Conservation (phyloP, 441 rosid species). For the Euphorbia schlechtendalii region DNA sequence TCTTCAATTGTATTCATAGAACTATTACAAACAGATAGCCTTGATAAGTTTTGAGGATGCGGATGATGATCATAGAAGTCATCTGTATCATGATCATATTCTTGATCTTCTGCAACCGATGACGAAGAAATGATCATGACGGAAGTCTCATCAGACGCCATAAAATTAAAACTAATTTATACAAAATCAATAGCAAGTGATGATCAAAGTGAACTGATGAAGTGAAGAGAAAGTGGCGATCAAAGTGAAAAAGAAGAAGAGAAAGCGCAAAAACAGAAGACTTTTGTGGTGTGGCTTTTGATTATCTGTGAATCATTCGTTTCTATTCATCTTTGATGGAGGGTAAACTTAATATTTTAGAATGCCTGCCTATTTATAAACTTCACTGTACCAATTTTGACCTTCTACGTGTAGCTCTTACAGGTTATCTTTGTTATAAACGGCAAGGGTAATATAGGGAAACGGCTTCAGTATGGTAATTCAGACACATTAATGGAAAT, state of each 20-base stretch:
- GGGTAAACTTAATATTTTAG: background rate
- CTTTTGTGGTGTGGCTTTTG: conserved; percentile 19
- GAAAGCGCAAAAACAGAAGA: background rate
- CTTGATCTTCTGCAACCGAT: conserved; percentile 29
- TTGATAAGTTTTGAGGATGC: conserved; percentile 38
- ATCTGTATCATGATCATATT: conserved; percentile 24
- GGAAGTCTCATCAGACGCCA: conserved; percentile 50
- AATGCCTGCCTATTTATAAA: conserved; percentile 2
- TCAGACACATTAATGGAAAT: too few species aligned
- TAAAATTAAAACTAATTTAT: too few species aligned
- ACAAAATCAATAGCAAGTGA: too few species aligned
- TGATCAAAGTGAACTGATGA: background rate
- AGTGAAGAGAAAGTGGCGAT: background rate
- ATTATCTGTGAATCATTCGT: conserved; percentile 27
- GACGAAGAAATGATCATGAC: conserved; percentile 26
- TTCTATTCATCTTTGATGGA: conserved; percentile 15
- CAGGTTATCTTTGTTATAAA: too few species aligned
- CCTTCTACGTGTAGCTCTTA: background rate
- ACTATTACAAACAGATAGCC: conserved; percentile 64
- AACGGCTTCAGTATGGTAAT: too few species aligned
- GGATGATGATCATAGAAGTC: conserved; percentile 28
- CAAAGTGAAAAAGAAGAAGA: too few species aligned
- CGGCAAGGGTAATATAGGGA: background rate
- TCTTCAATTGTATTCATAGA: conserved; percentile 43
- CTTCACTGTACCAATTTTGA: background rate